These are phyloP conservation scores for Epichloe brachyelytri DNA, from an alignment of 2,329 filamentous ascomycete genomes.

Conservation along the genomic window DNA sequence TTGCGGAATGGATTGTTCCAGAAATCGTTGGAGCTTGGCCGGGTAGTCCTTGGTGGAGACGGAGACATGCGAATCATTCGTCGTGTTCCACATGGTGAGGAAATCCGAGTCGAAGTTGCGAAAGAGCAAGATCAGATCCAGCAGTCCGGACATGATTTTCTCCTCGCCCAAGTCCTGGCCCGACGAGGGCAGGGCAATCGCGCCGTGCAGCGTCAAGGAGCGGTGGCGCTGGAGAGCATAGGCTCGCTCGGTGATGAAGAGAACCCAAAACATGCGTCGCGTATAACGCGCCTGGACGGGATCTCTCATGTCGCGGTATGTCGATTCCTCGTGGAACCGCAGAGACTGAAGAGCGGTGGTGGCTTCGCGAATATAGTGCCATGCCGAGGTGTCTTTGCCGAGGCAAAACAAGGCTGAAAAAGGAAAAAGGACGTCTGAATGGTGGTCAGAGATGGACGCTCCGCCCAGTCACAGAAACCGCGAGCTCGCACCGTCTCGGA, in stretches of 20 bases:
- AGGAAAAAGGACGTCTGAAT: constrained; percentile 22
- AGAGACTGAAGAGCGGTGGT: constrained; percentile 17
- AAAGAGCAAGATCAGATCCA: constrained; percentile 17
- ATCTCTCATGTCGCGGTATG: constrained; percentile 9
- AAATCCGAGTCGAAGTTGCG: constrained; percentile 16
- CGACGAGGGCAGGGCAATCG: constrained; percentile 11
- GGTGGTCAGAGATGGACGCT: constrained; percentile 14
- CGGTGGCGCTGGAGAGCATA: constrained; percentile 19
- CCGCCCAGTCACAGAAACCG: constrained; percentile 12
- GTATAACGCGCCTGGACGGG: constrained; percentile 7
- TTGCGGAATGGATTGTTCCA: constrained; percentile 5
- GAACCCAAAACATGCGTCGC: constrained; percentile 16
- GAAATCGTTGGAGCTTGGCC: constrained; percentile 5
- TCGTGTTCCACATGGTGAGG: constrained; percentile 15
- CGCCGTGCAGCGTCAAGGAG: constrained; percentile 14
- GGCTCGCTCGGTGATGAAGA: constrained; percentile 21
- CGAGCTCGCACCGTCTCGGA: constrained; percentile 16
- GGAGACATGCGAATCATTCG: background rate
- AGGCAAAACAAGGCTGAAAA: constrained; percentile 16
- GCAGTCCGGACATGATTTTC: constrained; percentile 17
- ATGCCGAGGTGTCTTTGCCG: constrained; percentile 20
- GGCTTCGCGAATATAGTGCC: constrained; percentile 19
- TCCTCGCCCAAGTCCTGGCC: constrained; percentile 11
- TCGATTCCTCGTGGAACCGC: constrained; percentile 16
- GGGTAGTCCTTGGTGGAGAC: constrained; percentile 4